Evolutionary conservation across 1,139 yeast species (phyloP).

Genomic region (Candida glucosophila): DNA sequence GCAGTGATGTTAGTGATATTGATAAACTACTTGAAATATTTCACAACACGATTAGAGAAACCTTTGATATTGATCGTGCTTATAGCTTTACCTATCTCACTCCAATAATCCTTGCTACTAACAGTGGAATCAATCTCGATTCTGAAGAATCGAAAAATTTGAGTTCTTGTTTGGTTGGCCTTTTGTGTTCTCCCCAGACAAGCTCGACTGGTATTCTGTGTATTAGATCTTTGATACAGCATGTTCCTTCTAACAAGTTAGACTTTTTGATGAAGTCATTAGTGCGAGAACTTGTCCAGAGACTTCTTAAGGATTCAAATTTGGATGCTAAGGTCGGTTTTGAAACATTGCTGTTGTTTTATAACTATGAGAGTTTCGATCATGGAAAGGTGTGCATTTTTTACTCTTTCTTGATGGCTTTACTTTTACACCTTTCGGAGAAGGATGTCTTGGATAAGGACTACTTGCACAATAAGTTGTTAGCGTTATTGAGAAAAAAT

Average conservation of each 20-base stretch:
- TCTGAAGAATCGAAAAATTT: slow-evolving; percentile 23
- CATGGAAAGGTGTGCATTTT: slow-evolving; percentile 21
- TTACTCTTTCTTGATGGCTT: slow-evolving; percentile 40
- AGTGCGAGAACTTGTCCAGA: background rate
- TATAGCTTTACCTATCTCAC: slow-evolving; percentile 45
- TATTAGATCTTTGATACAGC: too few relatives aligned
- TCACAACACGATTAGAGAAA: slow-evolving; percentile 23
- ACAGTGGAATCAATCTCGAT: slow-evolving; percentile 35
- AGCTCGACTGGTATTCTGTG: too few relatives aligned
- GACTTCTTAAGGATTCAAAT: background rate
- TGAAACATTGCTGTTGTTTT: slow-evolving; percentile 46
- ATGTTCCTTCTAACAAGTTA: too few relatives aligned
- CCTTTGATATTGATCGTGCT: slow-evolving; percentile 14
- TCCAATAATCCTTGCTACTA: slow-evolving; percentile 50
- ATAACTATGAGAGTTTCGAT: slow-evolving; percentile 22
- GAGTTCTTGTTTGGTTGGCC: slow-evolving; percentile 28
- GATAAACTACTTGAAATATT: slow-evolving; percentile 28
- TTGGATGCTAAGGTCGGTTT: slow-evolving; percentile 35
- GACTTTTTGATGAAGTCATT: slow-evolving; percentile 21
- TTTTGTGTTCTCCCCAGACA: too few relatives aligned
- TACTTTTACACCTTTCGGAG: slow-evolving; percentile 35
- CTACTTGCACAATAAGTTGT: slow-evolving; percentile 44
- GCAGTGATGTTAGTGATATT: slow-evolving; percentile 12
- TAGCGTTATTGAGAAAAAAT: slow-evolving; percentile 42
- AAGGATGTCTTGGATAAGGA: slow-evolving; percentile 15